phyloP scores from a whole-genome alignment of 2,329 filamentous ascomycete species.

The Orbilia brochopaga region DNA sequence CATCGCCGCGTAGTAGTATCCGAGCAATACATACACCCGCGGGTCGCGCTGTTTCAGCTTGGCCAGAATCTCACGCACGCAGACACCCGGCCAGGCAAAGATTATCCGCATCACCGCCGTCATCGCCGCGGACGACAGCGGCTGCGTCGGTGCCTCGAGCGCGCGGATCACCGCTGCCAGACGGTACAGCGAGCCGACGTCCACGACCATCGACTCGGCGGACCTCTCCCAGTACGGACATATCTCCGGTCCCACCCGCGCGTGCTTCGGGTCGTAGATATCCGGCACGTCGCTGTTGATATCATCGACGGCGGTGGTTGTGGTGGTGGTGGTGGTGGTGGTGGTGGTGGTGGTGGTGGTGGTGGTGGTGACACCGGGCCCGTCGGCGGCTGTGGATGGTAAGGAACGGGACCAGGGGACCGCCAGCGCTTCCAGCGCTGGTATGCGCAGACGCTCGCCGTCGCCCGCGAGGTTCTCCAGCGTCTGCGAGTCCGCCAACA shows the following conservation, averaged over 20 bases:
- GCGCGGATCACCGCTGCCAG: conserved; percentile 15
- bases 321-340: background rate
- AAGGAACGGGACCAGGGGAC: conserved; percentile 50
- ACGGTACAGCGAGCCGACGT: conserved; percentile 28
- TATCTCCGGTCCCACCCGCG: conserved; percentile 11
- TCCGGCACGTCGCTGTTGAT: background rate
- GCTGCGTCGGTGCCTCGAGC: background rate
- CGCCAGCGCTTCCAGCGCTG: conserved; percentile 44
- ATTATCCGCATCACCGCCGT: conserved; percentile 24
- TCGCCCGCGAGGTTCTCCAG: conserved; percentile 1
- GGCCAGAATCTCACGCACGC: conserved; percentile 19
- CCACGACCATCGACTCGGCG: conserved; percentile 13
- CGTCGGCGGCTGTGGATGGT: background rate
- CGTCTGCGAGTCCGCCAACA: conserved; percentile 7
- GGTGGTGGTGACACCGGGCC: conserved; percentile 22
- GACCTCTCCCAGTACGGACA: conserved; percentile 26
- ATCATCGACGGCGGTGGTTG: no score
- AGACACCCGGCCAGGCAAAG: conserved; percentile 29
- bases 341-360: background rate
- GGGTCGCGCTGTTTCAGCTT: conserved; percentile 20
- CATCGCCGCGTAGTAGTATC: conserved; percentile 29
- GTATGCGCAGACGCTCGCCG: background rate
- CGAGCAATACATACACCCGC: conserved; percentile 32
- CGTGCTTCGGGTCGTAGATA: conserved; percentile 27
- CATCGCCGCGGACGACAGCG: conserved; percentile 3